Conservation (phyloP, 768 basidiomycete genomes). For the Leccinum boreale region DNA sequence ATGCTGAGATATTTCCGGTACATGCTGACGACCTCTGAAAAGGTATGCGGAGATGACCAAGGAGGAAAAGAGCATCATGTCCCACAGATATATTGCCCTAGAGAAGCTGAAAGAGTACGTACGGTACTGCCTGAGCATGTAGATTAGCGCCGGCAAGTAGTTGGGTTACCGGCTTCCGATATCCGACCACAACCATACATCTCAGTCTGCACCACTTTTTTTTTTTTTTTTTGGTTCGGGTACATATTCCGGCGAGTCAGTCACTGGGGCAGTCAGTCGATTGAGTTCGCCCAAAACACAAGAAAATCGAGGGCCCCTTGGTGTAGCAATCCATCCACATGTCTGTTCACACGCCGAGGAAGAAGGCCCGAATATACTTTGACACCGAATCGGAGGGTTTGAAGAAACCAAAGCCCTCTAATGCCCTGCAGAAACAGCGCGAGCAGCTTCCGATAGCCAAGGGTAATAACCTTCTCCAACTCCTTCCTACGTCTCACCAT, state of each 20-base stretch:
- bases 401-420: slow-evolving; percentile 7
- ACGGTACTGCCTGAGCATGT: too few relatives aligned
- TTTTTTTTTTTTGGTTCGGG: neutral
- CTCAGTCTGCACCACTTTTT: neutral
- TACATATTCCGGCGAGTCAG: neutral
- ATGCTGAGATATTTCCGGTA: neutral
- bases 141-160: slow-evolving; percentile 4
- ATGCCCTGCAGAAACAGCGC: slow-evolving; percentile 58
- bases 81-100: slow-evolving; percentile 63
- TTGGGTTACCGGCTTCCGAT: slow-evolving; percentile 17
- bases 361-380: slow-evolving; percentile 20
- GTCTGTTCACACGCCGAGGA: slow-evolving; percentile 24
- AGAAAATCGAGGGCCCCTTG: neutral
- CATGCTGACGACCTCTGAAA: neutral
- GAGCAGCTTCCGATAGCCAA: slow-evolving; percentile 73
- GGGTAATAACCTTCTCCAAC: slow-evolving; percentile 40
- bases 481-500: neutral
- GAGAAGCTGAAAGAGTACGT: slow-evolving; percentile 47
- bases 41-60: slow-evolving; percentile 70
- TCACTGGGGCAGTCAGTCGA: neutral
- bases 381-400: slow-evolving; percentile 12
- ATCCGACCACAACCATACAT: neutral
- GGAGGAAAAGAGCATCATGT: slow-evolving; percentile 60
- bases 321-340: slow-evolving; percentile 5
- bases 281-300: neutral